Base-by-base conservation (phyloP, 2,329 filamentous ascomycete genomes). In the Hypomyces perniciosus region DNA sequence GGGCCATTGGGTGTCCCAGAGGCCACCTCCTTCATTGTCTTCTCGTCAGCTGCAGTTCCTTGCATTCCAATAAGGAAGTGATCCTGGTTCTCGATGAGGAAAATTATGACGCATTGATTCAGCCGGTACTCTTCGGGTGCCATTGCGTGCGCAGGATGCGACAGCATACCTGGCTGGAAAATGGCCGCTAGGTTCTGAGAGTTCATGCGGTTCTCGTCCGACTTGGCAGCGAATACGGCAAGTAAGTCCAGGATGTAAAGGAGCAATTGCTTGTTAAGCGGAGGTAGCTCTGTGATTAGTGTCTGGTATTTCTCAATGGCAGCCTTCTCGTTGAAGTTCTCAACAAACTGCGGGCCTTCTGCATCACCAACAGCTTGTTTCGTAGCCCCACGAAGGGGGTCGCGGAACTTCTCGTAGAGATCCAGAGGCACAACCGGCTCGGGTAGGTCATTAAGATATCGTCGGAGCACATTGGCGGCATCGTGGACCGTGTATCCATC, bases 41-140 rank as follows among this genome's bases (percentile, higher is more conserved):
- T 84, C 64, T 95, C 89, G 64, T 96, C 91, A n/a, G 91, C 88
- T n/a, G 84, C 91, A n/a, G 91, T 96, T 41, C 93, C 93, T 65
- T 90, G 89, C 93, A 99, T 99, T 50, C 93, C 93, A 57, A 99
- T 95, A 57, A 99, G 75, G 75, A 99, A 99, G 68, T 96, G 89
- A 63, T 99, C 93, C 67, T 99, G 93, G 62, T 99, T 96, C 65
- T 97, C 91, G 58, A 99, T 99, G 59, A 99, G 73, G 68, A 99
- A 99, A 46, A 99, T 96, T 56, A 99, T 79, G 20, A 99, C 92
- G 62, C 93, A 92, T 75, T 99, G 93, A 65, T 95, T 97, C 5
- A 99, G 75, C 31, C 90, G 85, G 66, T 99, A 99, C 64, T 97
- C 92, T 51, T 88, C 82, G 0, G 93, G 93, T 1, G 90, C 85